Conservation (phyloP, 176 grass and related monocot species). For the Pontederia crassipes region DNA sequence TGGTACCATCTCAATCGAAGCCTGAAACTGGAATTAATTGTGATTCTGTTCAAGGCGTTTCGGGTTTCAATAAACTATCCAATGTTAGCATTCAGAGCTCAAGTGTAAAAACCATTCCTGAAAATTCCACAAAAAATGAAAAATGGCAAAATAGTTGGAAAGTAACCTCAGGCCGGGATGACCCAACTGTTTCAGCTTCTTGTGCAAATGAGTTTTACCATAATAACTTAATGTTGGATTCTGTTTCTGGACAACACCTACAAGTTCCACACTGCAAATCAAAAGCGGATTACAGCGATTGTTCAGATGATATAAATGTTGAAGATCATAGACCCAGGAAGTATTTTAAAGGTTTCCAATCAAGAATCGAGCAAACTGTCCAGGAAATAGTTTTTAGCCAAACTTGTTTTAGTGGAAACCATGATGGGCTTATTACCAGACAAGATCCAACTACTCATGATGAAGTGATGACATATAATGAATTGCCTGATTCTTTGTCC, state of each 20-base stretch:
- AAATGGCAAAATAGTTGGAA: conserved; percentile 12
- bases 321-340: not conserved
- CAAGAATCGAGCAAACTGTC: not conserved
- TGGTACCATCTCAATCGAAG: conserved; percentile 5
- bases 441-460: conserved; percentile 4
- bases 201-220: conserved; percentile 14
- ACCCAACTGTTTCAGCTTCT: not conserved
- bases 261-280: conserved; percentile 1
- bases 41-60: conserved; percentile 9
- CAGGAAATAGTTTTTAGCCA: conserved; percentile 22
- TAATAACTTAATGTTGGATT: conserved; percentile 22
- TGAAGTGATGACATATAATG: conserved; percentile 5
- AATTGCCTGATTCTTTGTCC: conserved; percentile 18
- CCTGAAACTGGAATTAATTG: not conserved
- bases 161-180: not conserved
- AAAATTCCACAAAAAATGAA: not conserved
- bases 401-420: conserved; percentile 4
- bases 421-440: conserved; percentile 15
- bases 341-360: conserved; percentile 16
- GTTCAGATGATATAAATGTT: not conserved
- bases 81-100: conserved; percentile 10
- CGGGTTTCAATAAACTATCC: conserved; percentile 15
- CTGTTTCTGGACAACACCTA: conserved; percentile 12
- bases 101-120: not conserved
- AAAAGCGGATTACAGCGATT: not conserved